Evolutionary conservation across 2,329 filamentous ascomycete species (phyloP), one percentile per base, ranked within the genome.

Genomic region (Microthyrium microscopicum): DNA sequence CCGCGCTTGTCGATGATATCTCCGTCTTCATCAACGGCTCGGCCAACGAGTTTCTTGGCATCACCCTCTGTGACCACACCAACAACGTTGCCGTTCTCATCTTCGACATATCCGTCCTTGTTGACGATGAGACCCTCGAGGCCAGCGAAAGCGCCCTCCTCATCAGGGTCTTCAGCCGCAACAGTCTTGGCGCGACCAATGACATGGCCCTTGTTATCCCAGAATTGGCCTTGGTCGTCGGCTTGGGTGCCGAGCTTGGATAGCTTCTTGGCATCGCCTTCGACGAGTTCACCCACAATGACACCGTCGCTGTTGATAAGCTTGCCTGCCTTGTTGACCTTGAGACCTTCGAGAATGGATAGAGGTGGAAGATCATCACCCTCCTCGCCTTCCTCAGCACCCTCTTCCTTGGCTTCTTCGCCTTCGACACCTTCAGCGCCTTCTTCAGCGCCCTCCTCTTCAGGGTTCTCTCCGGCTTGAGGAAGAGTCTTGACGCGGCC

Each of bases 401-500:
- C 49, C 11, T 43, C 44, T 11, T 54, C 53, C 4, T 36, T 50
- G 21, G 24, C 39, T 11, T 47, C 54, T 19, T 53, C 48, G 4
- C 42, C 55, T 18, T 47, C 51, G 15, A 43, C 47, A 8, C 29
- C 40, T 20, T 43, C 46, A 16, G 44, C 47, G 15, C 43, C 44
- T 29, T 43, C 52, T 6, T 50, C 49, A 12, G 41, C 42, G 4
- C 25, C 32, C 39, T 40, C 38, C 20, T 41, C 33, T 5, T 43
- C 53, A 16, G 44, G 50, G 19, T 53, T 49, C 8, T 46, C 46
- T 34, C 53, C 49, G 27, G 55, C 47, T 42, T 61, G 57, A 8
- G 62, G 59, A 4, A 66, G 53, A n/a, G 62, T 58, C 43, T 68
- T 59, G 40, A 73, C 68, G 41, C 66, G 66, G 26, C 72, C 73